Percentiles rank a stretch among this genome's conserved stretches.
Conservation (phyloP, 2,329 filamentous ascomycete species). For the Juglanconis oblonga region DNA sequence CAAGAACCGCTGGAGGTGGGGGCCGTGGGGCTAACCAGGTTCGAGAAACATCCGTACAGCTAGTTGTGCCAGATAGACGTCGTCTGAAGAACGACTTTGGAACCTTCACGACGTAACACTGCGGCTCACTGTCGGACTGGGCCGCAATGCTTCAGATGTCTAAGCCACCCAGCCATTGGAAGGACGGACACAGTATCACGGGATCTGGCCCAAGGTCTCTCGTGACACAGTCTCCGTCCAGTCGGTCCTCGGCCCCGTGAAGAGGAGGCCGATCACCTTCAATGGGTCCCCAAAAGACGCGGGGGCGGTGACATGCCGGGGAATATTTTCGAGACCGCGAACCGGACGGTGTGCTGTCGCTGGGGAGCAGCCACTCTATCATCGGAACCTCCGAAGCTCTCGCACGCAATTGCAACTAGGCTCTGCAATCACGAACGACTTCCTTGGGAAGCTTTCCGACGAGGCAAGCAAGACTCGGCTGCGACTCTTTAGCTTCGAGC, state of each 20-base stretch:
- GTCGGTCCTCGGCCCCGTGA: neutral
- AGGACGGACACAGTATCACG: neutral
- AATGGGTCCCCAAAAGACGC: no score
- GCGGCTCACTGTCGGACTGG: neutral
- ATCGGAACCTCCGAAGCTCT: no score
- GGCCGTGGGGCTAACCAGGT: neutral
- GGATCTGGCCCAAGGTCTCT: neutral
- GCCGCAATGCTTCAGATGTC: neutral
- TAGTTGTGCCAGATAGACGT: neutral
- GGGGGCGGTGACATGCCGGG: no score
- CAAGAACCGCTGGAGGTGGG: neutral
- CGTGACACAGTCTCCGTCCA: neutral
- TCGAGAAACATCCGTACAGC: neutral
- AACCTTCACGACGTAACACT: neutral
- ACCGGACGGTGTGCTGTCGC: no score
- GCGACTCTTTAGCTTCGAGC: neutral
- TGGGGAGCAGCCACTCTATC: no score
- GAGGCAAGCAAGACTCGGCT: neutral
- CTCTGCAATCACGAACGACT: no score
- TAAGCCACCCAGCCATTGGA: neutral
- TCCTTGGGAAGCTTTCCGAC: neutral
- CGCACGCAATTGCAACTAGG: no score
- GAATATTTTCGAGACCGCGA: no score
- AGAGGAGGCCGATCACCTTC: neutral
- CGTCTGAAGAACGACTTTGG: neutral